Conservation (phyloP, 1,139 yeast species). For the Debaryomycetaceae sp. region DNA sequence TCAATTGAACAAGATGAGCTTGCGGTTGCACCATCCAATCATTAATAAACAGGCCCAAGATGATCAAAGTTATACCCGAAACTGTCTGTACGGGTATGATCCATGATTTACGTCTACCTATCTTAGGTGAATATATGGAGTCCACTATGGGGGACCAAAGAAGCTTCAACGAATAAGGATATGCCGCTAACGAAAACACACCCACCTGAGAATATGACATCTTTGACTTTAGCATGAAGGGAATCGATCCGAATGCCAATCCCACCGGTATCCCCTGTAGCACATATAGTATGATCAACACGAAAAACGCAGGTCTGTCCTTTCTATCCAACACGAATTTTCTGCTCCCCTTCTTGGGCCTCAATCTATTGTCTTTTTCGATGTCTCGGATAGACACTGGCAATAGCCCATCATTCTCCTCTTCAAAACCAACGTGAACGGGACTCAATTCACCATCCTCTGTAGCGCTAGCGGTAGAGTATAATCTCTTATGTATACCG, state of each 20-base stretch:
- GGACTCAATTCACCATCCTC: slow-evolving; percentile 14
- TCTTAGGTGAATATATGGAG: slow-evolving; percentile 60
- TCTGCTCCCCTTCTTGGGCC: slow-evolving; percentile 4
- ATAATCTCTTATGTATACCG: slow-evolving; percentile 1
- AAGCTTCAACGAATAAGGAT: slow-evolving; percentile 88
- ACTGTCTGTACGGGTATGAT: slow-evolving; percentile 85
- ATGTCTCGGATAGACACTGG: slow-evolving; percentile 28
- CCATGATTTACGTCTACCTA: slow-evolving; percentile 93
- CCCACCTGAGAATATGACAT: slow-evolving; percentile 91
- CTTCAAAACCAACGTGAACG: slow-evolving; percentile 24
- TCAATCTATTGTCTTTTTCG: slow-evolving; percentile 10
- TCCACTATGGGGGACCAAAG: slow-evolving; percentile 97
- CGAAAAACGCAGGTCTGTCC: slow-evolving; percentile 69
- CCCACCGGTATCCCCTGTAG: slow-evolving; percentile 97
- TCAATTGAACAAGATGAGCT: slow-evolving; percentile 51
- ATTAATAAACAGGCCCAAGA: slow-evolving; percentile 61
- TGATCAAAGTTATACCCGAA: slow-evolving; percentile 65
- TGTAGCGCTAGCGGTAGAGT: background rate
- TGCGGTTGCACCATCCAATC: slow-evolving; percentile 54
- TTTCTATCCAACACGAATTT: slow-evolving; percentile 25
- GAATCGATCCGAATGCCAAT: slow-evolving; percentile 92
- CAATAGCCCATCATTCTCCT: slow-evolving; percentile 33
- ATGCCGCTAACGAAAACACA: slow-evolving; percentile 83
- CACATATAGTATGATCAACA: slow-evolving; percentile 69
- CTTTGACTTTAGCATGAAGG: slow-evolving; percentile 78